Evolutionary conservation across 176 grass and related monocot species (phyloP).

Genomic region (Oropetium thomaeum): DNA sequence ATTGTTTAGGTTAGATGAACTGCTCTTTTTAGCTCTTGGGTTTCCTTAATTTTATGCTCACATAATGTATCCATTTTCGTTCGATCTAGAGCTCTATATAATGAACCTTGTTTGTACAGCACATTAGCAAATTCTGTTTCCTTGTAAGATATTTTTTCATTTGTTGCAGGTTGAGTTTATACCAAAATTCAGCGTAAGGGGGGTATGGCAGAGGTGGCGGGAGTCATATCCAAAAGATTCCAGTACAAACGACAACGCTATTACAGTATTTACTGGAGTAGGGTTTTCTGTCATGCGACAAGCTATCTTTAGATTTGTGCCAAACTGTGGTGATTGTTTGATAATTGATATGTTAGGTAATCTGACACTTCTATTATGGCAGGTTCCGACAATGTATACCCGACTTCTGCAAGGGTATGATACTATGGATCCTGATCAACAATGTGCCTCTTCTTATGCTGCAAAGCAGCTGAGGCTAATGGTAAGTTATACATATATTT

Average conservation of each 20-base stretch:
- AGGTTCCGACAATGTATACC: constrained; percentile 98
- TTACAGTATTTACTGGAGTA: constrained; percentile 98
- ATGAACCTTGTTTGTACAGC: not conserved
- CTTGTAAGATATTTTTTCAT: constrained; percentile 27
- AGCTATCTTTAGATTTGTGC: not conserved
- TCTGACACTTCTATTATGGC: constrained; percentile 32
- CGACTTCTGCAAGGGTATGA: constrained; percentile 88
- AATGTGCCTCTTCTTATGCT: constrained; percentile 61
- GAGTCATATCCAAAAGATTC: constrained; percentile 75
- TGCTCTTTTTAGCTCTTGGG: constrained; percentile 7
- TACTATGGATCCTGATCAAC: constrained; percentile 74
- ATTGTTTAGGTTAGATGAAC: constrained; percentile 18
- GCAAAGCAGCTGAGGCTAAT: constrained; percentile 88
- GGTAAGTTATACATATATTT: constrained; percentile 46
- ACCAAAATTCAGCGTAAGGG: constrained; percentile 91
- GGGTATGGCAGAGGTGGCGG: constrained; percentile 90
- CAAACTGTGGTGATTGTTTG: not conserved
- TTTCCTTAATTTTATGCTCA: constrained; percentile 30
- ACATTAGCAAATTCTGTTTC: constrained; percentile 22
- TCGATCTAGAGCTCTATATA: constrained; percentile 17
- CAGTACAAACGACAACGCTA: constrained; percentile 54
- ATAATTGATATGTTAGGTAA: constrained; percentile 16
- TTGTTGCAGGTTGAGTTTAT: constrained; percentile 85
- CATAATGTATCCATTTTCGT: constrained; percentile 14
- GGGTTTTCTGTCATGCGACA: constrained; percentile 2